These are phyloP conservation scores for Saccharomycopsis sp. DNA, from an alignment of 805 yeast genomes.

Conservation along the genomic window DNA sequence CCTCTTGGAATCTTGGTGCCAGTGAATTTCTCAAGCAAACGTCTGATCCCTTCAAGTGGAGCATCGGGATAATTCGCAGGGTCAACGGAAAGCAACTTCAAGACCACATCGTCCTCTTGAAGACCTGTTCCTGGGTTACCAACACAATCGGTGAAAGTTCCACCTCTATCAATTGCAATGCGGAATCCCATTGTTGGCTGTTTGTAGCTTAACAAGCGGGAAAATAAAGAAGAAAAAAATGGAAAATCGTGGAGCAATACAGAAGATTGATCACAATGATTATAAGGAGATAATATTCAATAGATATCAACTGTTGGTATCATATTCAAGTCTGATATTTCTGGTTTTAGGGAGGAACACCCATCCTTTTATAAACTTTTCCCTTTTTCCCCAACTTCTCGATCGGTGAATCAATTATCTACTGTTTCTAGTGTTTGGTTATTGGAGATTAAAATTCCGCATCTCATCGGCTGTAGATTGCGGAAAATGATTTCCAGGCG, in stretches of 20 bases:
- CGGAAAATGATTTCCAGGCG: background rate
- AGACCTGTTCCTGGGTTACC: slow-evolving; percentile 42
- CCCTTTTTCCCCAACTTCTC: background rate
- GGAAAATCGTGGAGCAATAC: background rate
- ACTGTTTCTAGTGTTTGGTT: background rate
- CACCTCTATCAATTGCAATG: slow-evolving; percentile 46
- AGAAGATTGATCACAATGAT: background rate
- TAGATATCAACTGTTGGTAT: background rate
- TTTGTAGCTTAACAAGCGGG: background rate
- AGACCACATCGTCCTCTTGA: slow-evolving; percentile 51
- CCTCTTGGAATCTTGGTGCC: slow-evolving; percentile 52
- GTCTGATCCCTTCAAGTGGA: slow-evolving; percentile 84
- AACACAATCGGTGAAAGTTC: slow-evolving; percentile 82
- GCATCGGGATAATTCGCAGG: slow-evolving; percentile 87
- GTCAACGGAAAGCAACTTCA: slow-evolving; percentile 82
- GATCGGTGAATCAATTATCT: background rate
- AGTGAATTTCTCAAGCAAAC: slow-evolving; percentile 59
- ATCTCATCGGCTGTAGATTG: background rate
- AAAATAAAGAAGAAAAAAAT: background rate
- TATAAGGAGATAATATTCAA: background rate
- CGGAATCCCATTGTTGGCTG: background rate
- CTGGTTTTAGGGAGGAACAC: background rate
- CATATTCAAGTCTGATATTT: background rate
- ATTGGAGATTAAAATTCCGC: background rate
- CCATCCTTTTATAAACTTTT: background rate